These are phyloP conservation scores for Acanthamoeba sp. DNA, from an alignment of 208 protist species.

Conservation along the genomic window DNA sequence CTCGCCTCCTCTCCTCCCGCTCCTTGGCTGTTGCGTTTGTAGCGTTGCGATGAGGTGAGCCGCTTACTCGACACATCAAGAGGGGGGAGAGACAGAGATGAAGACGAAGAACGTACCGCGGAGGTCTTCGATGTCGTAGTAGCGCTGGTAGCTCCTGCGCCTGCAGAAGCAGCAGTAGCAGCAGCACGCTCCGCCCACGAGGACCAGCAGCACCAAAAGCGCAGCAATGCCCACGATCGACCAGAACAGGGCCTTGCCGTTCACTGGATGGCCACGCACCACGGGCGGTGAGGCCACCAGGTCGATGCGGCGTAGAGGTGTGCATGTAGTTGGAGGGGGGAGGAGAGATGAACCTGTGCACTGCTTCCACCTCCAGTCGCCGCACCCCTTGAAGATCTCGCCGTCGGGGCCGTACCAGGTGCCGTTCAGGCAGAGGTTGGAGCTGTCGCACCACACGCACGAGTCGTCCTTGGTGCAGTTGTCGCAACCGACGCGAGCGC, in stretches of 20 bases:
- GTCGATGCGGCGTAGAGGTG: too few species aligned
- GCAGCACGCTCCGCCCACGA: neutral
- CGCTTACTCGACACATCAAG: too few species aligned
- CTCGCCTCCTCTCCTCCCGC: neutral
- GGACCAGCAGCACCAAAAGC: neutral
- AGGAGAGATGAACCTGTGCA: slow-evolving; percentile 32
- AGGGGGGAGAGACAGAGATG: too few species aligned
- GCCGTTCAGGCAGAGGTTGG: slow-evolving; percentile 44
- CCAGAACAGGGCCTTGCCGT: slow-evolving; percentile 69
- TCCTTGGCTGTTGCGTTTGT: neutral
- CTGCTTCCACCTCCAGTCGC: slow-evolving; percentile 61
- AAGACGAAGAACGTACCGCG: neutral
- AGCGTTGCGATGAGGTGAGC: too few species aligned
- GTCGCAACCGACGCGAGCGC: neutral
- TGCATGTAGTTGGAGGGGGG: neutral
- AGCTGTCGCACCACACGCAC: slow-evolving; percentile 65
- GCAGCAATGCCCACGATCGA: slow-evolving; percentile 25
- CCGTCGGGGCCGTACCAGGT: slow-evolving; percentile 39
- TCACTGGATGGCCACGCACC: neutral
- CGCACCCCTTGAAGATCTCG: slow-evolving; percentile 24
- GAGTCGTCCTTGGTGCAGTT: slow-evolving; percentile 4
- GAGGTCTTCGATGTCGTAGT: slow-evolving; percentile 41
- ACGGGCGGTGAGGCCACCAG: neutral
- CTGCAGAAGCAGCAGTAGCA: slow-evolving; percentile 59
- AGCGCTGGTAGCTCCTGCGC: slow-evolving; percentile 22